Base-by-base conservation (phyloP, 257 asterid genomes). In the Primulina eburnea region DNA sequence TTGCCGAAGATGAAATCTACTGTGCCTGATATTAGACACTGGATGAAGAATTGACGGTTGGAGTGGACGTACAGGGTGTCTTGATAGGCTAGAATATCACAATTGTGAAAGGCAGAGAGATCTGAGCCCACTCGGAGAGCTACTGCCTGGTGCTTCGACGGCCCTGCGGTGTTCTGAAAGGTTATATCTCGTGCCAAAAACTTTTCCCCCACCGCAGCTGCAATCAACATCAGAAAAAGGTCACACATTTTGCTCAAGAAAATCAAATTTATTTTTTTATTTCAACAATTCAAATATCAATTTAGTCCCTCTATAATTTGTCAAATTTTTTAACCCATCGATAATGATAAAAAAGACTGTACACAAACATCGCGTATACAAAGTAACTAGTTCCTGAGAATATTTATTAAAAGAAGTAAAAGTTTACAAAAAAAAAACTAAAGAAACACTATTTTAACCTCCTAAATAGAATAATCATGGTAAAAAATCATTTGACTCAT, bases 41-140 rank as follows among this genome's bases (percentile, higher is more conserved):
- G 61, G 14, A 76, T 71, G 80, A 75, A 87, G 80, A 71, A 87
- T 1, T 87, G 88, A 10, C 93, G 87, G 5, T 82, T 81, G 55
- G 87, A 79, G 78, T 87, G 93, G n/a, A 82, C 88, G 43, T 87
- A 87, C 1, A 87, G 87, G 0, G 84, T 71, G 72, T 87, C 92
- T 50, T 87, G 92, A 60, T 82, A 82, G 16, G 81, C 92, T 0
- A 85, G 37, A 1, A 87, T 64, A 70, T 87, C 88, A 32, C 93
- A 87, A 0, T 69, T 52, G 50, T 85, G 85, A 73, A 87, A 87
- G 18, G 90, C 90, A 0, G 94, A 83, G 6, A 82, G 35, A 26
- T 87, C 94, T 4, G 90, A 77, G 8, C 90, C 90, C 6, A 85
- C 90, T 6, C 94, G 87, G 21, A 87, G 86, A 0, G 94, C 90